Conservation (phyloP, 2,329 filamentous ascomycete genomes). For the Cladosporium halotolerans region DNA sequence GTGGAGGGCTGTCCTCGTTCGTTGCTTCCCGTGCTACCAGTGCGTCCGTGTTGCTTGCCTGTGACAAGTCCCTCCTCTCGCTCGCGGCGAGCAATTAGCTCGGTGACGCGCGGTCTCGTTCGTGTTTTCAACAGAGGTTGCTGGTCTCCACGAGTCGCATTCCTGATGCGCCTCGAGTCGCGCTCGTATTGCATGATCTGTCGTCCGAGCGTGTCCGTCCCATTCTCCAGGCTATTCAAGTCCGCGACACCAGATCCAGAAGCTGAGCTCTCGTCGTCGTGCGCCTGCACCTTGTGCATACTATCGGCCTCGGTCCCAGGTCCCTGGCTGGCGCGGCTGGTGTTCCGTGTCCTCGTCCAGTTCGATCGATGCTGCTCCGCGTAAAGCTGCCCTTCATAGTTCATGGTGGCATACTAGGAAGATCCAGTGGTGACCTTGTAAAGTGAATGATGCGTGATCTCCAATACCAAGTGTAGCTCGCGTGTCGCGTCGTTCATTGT, state of each 20-base stretch:
- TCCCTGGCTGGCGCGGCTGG: background rate
- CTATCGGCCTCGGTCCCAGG: background rate
- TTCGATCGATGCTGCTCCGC: background rate
- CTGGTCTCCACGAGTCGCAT: conserved; percentile 25
- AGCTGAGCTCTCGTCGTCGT: conserved; percentile 17
- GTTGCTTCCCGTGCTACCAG: conserved; percentile 28
- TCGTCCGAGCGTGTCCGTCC: conserved; percentile 42
- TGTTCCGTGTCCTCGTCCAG: background rate
- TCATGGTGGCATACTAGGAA: background rate
- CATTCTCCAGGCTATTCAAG: conserved; percentile 34
- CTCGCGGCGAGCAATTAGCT: conserved; percentile 20
- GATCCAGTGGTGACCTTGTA: background rate
- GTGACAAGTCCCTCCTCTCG: conserved; percentile 7
- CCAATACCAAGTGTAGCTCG: no score
- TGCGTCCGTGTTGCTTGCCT: conserved; percentile 14
- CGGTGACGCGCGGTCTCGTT: conserved; percentile 24
- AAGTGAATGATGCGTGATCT: background rate
- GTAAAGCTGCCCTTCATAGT: conserved; percentile 5
- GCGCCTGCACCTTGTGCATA: conserved; percentile 22
- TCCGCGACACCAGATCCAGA: conserved; percentile 25
- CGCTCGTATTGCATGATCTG: conserved; percentile 39
- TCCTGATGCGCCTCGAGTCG: conserved; percentile 36
- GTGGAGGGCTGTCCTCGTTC: conserved; percentile 39
- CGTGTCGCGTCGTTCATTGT: no score
- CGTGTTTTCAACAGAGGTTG: conserved; percentile 25